Conservation (phyloP, 179 eudicot species). For the Patellifolia procumbens region DNA sequence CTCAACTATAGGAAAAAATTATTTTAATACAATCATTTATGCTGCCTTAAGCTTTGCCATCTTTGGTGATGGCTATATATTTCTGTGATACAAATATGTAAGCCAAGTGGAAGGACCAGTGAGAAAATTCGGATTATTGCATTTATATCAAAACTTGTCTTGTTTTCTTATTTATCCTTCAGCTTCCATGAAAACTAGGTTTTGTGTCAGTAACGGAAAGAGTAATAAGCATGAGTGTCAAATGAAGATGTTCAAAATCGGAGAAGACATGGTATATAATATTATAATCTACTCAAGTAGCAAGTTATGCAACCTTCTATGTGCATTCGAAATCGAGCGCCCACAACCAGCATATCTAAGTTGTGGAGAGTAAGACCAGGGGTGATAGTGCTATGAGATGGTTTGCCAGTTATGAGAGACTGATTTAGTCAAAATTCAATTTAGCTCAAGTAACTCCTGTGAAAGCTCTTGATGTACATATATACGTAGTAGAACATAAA, state of each 20-base stretch:
- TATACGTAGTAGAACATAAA: too few relatives aligned
- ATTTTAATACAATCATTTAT: too few relatives aligned
- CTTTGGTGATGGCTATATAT: too few relatives aligned
- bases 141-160: background rate
- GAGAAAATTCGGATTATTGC: background rate
- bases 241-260: background rate
- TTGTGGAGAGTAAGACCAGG: background rate
- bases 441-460: background rate
- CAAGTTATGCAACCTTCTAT: background rate
- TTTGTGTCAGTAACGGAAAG: too few relatives aligned
- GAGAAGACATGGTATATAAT: background rate
- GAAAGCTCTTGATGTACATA: background rate
- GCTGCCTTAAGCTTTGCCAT: too few relatives aligned
- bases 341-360: background rate
- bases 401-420: background rate
- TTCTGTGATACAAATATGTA: too few relatives aligned
- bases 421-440: background rate
- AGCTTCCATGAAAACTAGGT: too few relatives aligned
- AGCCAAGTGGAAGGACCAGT: background rate
- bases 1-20: too few relatives aligned
- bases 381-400: background rate
- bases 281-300: background rate
- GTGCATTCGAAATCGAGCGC: background rate
- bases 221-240: too few relatives aligned
- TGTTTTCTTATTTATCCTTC: too few relatives aligned